phyloP scores from a whole-genome alignment of 768 basidiomycete genomes.

The Lentinula sp. region DNA sequence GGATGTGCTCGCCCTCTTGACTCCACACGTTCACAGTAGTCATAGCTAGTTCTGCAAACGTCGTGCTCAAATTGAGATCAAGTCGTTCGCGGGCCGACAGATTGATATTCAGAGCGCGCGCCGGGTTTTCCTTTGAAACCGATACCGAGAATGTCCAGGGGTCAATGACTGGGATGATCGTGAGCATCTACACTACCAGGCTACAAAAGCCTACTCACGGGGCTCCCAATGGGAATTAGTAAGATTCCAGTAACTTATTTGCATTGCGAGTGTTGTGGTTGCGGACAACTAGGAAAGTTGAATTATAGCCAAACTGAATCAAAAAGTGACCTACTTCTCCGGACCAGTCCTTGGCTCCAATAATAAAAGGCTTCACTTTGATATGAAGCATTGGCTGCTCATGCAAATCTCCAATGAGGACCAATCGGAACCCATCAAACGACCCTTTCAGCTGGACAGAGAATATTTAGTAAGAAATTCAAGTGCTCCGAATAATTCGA shows the following conservation, averaged over 20 bases:
- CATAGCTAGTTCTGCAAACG: conserved; percentile 80
- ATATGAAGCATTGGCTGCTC: conserved; percentile 93
- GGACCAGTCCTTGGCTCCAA: conserved; percentile 91
- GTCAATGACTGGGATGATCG: conserved; percentile 66
- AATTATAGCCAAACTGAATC: background rate
- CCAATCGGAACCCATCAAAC: conserved; percentile 87
- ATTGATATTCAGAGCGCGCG: conserved; percentile 49
- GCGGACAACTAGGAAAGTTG: conserved; percentile 61
- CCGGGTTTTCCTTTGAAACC: conserved; percentile 46
- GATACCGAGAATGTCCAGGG: conserved; percentile 86
- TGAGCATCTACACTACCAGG: conserved; percentile 3
- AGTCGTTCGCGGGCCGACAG: conserved; percentile 77
- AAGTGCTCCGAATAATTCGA: background rate
- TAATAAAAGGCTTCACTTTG: conserved; percentile 75
- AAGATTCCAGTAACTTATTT: conserved; percentile 94
- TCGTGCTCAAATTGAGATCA: conserved; percentile 86
- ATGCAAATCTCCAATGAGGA: conserved; percentile 91
- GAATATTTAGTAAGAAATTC: background rate
- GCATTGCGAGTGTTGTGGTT: conserved; percentile 71
- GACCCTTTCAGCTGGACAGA: conserved; percentile 65
- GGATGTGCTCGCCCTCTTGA: conserved; percentile 65
- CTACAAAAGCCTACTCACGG: conserved; percentile 34
- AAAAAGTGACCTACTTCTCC: conserved; percentile 53
- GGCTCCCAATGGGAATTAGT: conserved; percentile 99
- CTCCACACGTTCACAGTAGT: conserved; percentile 68